These are phyloP conservation scores for Hirschioporus abietinus DNA, from an alignment of 768 basidiomycete species.

Conservation along the genomic window DNA sequence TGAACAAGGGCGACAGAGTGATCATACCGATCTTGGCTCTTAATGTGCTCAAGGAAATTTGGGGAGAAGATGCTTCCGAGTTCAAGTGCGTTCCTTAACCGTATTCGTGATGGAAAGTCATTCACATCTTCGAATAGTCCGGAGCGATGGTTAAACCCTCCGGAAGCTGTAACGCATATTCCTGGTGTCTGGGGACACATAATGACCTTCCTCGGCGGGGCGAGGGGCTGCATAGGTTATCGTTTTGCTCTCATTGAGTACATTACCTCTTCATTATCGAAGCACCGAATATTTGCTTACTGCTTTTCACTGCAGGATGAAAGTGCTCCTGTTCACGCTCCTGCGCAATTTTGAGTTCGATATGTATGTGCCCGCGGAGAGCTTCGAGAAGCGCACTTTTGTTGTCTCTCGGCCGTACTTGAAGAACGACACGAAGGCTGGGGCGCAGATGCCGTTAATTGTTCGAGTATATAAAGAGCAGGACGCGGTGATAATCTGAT, in stretches of 20 bases:
- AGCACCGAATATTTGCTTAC: too few species aligned
- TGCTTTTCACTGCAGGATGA: constrained; percentile 33
- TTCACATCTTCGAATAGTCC: constrained; percentile 34
- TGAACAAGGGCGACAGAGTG: constrained; percentile 44
- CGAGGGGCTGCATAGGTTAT: constrained; percentile 62
- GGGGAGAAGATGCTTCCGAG: constrained; percentile 33
- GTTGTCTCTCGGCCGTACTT: constrained; percentile 43
- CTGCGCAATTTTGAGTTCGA: constrained; percentile 47
- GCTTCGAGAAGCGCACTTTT: constrained; percentile 25
- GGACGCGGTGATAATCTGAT: too few species aligned
- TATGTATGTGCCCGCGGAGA: constrained; percentile 41
- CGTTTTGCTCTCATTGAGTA: constrained; percentile 59
- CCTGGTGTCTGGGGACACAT: constrained; percentile 60
- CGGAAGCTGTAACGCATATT: constrained; percentile 36
- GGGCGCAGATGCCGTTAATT: constrained; percentile 39
- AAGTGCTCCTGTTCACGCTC: constrained; percentile 43
- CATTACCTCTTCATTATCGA: not conserved
- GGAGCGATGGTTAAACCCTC: constrained; percentile 53
- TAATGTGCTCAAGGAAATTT: constrained; percentile 26
- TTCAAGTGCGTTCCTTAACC: constrained; percentile 35
- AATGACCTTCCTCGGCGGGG: constrained; percentile 60
- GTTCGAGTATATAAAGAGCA: constrained; percentile 7
- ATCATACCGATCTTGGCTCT: constrained; percentile 30
- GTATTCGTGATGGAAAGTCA: not conserved
- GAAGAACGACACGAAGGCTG: constrained; percentile 29